phyloP scores from a whole-genome alignment of 192 early-diverging fungal species.

The Podila horticola region DNA sequence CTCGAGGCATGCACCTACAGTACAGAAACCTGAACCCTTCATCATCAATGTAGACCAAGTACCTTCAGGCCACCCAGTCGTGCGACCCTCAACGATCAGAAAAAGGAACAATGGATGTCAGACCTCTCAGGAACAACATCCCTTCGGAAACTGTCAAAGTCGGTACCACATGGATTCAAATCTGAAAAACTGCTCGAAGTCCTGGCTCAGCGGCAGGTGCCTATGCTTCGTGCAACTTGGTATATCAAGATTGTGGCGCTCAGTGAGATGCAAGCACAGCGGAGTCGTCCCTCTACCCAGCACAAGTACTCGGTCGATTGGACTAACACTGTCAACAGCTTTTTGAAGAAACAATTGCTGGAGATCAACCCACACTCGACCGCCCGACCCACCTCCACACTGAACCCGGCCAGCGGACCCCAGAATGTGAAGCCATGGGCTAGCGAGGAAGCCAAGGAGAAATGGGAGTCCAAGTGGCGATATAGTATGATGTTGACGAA shows the following conservation, averaged over 20 bases:
- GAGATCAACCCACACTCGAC: slow-evolving; percentile 52
- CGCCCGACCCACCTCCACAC: slow-evolving; percentile 11
- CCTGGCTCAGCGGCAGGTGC: slow-evolving; percentile 63
- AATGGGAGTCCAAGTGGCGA: slow-evolving; percentile 56
- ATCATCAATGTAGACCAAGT: slow-evolving; percentile 36
- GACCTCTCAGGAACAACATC: slow-evolving; percentile 56
- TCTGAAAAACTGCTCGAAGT: slow-evolving; percentile 69
- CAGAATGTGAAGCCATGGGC: slow-evolving; percentile 56
- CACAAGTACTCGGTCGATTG: slow-evolving; percentile 52
- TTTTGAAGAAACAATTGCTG: slow-evolving; percentile 56
- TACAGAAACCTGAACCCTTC: not conserved
- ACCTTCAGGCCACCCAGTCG: slow-evolving; percentile 60
- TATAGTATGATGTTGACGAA: slow-evolving; percentile 63
- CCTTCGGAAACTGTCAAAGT: slow-evolving; percentile 57
- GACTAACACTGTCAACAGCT: slow-evolving; percentile 55
- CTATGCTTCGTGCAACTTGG: slow-evolving; percentile 74
- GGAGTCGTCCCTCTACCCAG: slow-evolving; percentile 24
- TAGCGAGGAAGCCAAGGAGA: slow-evolving; percentile 53
- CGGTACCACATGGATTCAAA: slow-evolving; percentile 68
- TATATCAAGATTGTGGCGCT: slow-evolving; percentile 74
- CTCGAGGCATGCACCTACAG: not conserved
- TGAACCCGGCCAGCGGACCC: slow-evolving; percentile 36
- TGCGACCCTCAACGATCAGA: slow-evolving; percentile 53
- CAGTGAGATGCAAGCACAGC: slow-evolving; percentile 62
- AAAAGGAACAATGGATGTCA: slow-evolving; percentile 66